Base-by-base conservation (phyloP, 768 basidiomycete genomes). In the Leccinum ochraceum region DNA sequence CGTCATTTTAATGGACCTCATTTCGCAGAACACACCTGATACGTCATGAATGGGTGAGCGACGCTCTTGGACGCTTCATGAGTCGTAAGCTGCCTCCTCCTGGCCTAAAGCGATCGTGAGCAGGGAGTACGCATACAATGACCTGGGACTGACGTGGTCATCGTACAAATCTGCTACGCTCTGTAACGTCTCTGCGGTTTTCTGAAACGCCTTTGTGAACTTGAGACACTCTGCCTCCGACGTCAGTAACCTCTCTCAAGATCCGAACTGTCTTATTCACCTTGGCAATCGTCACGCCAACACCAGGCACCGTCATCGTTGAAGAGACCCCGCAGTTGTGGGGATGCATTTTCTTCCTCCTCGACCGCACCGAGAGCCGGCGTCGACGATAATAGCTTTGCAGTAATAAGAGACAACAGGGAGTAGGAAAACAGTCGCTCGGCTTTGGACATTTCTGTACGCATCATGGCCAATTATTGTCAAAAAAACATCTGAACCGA, bases 241-340 rank as follows among this genome's bases (percentile, higher is more conserved):
- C n/a, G 20, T 53, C 13, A 53, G 20, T 20, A n/a, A 36, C 20
- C 32, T 42, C 17, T 42, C 42, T 42, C 42, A n/a, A n/a, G 8
- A 42, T n/a, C 1, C 26, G 20, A 10, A 34, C n/a, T 17, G n/a
- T 53, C 32, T 22, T 42, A 10, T 42, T 42, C n/a, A 53, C 53
- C 53, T 70, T 81, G 74, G 69, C 92, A 94, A 3, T 80, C 80
- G 56, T 94, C 90, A 26, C 86, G 80, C 92, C 92, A 95, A 71
- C 92, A 93, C 90, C 93, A 91, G 3, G 90, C 92, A 1, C 90
- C 88, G 26, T 90, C 83, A 9, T 79, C 77, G 63, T 93, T 94
- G 57, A 86, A 66, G 54, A 88, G 68, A 0, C 89, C 88, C 59
- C 80, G 84, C n/a, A 71, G 70, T 57, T 79, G 80, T 39, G 72